Conservation (phyloP, 192 early-diverging fungal species). For the Podochytrium sp. region DNA sequence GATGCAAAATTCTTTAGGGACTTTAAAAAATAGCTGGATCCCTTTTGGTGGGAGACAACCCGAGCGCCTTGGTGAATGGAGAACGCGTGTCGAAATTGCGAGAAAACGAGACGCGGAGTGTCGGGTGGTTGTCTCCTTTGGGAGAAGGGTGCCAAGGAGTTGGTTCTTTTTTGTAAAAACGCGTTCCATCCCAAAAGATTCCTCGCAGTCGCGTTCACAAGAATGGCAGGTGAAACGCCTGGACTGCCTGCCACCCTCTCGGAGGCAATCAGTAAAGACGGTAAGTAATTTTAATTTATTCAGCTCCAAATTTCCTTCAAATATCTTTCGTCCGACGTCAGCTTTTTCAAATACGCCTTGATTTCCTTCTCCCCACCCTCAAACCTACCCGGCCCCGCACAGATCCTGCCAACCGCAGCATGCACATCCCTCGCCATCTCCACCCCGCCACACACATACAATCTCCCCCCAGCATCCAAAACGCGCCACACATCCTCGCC, state of each 20-base stretch:
- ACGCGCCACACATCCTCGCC: slow-evolving; percentile 32
- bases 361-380: slow-evolving; percentile 49
- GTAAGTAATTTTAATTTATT: no score
- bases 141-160: neutral
- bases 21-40: no score
- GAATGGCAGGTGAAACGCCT: neutral
- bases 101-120: neutral
- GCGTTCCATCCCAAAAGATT: neutral
- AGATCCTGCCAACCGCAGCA: slow-evolving; percentile 69
- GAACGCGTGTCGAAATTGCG: neutral
- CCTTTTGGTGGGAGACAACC: no score
- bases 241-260: neutral
- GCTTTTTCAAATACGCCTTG: slow-evolving; percentile 60
- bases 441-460: slow-evolving; percentile 53
- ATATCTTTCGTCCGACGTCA: slow-evolving; percentile 69
- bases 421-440: slow-evolving; percentile 91
- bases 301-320: slow-evolving; percentile 59
- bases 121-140: neutral
- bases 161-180: neutral
- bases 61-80: neutral
- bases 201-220: neutral
- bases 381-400: slow-evolving; percentile 53
- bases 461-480: neutral
- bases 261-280: slow-evolving; percentile 27
- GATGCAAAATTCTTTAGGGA: no score